Evolutionary conservation across 495 filamentous ascomycete genomes (phyloP), one percentile per base, ranked within the genome.

Genomic region (Oleoguttula mirabilis): DNA sequence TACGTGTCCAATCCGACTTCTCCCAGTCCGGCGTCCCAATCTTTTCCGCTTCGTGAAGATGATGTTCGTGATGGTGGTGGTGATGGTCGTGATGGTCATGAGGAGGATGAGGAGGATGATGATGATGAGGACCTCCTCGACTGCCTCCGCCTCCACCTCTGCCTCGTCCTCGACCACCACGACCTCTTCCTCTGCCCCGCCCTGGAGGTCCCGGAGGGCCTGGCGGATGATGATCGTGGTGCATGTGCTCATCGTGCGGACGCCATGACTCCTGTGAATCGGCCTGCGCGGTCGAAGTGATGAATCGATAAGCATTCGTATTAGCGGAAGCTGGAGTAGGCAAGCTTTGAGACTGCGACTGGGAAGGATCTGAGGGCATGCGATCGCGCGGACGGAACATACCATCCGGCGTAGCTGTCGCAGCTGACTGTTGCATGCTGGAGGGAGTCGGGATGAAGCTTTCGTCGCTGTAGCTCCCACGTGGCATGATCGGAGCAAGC

Each of bases 221-320:
- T 14, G 21, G 32, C 21, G 23, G 2, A 11, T 36, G 30, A 4
- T 51, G 47, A 10, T 42, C 41, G 28, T 53, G 47, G 14, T 30
- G 36, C 5, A 47, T 37, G 20, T 55, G 52, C 41, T 61, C 57
- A 10, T 57, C 49, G 20, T 61, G 57, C 2, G 52, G 48, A 1
- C 55, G 57, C 60, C 60, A 63, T 32, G 50, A 54, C 19, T 56
- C 52, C n/a, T 60, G 57, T 15, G 55, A 39, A 12, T 55, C 52
- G 31, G 42, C 48, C 14, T 58, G 47, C 36, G 56, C 47, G 0
- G 51, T 56, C 10, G 49, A 44, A 14, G 48, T 46, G 27, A 40
- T 39, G 47, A 57, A 61, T 2, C 51, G 49, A 27, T 55, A 48
- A 22, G 34, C 33, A 15, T 23, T 19, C 22, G 32, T 41, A 20